Percentiles rank a stretch among this genome's conserved stretches.
Evolutionary conservation across 2,329 filamentous ascomycete genomes (phyloP).

Genomic region (Amauroascus niger): DNA sequence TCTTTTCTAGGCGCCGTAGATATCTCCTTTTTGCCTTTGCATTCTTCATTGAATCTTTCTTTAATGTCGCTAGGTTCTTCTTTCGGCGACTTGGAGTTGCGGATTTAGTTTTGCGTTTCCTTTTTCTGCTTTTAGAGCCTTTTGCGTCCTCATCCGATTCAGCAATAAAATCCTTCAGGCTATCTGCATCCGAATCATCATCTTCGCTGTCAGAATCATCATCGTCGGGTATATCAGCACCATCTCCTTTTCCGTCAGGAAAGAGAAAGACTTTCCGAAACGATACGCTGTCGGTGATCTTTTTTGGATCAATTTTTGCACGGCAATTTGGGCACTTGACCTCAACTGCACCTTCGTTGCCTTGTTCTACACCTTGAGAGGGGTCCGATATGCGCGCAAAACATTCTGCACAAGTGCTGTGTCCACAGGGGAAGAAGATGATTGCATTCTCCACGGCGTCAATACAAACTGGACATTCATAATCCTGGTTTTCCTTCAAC

Average conservation of each 20-base stretch:
- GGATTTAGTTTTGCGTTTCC: slow-evolving; percentile 32
- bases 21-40: slow-evolving; percentile 58
- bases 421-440: slow-evolving; percentile 75
- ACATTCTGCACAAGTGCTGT: slow-evolving; percentile 68
- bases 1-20: slow-evolving; percentile 55
- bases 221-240: slow-evolving; percentile 27
- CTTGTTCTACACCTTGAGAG: slow-evolving; percentile 47
- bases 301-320: slow-evolving; percentile 53
- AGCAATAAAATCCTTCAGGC: slow-evolving; percentile 49
- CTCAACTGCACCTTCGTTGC: slow-evolving; percentile 44
- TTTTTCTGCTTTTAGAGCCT: slow-evolving; percentile 33
- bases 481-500: slow-evolving; percentile 51
- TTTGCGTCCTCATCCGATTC: slow-evolving; percentile 20
- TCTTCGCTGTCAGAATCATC: slow-evolving; percentile 37
- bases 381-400: slow-evolving; percentile 60
- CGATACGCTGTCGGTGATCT: slow-evolving; percentile 61
- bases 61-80: slow-evolving; percentile 54
- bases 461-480: slow-evolving; percentile 76
- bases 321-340: slow-evolving; percentile 70
- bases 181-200: slow-evolving; percentile 23
- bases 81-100: slow-evolving; percentile 35
- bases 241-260: slow-evolving; percentile 43
- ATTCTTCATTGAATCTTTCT: slow-evolving; percentile 56
- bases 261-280: slow-evolving; percentile 69
- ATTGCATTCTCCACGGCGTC: slow-evolving; percentile 64